A percentile compares a stretch with the other conserved stretches of the same genome.
phyloP scores from a whole-genome alignment of 2,329 filamentous ascomycete genomes.

The Venturia pyrina region DNA sequence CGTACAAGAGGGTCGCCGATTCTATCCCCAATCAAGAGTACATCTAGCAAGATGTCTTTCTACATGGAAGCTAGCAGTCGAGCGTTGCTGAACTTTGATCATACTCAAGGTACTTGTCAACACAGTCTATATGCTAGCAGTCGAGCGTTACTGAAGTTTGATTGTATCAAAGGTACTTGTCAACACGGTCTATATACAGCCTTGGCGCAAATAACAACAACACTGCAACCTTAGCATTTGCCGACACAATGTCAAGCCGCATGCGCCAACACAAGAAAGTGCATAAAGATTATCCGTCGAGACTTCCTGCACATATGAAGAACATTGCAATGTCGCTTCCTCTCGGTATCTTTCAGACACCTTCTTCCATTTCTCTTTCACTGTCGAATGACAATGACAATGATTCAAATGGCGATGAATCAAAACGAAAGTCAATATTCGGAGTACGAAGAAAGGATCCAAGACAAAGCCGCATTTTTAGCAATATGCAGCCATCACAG shows the following conservation, averaged over 20 bases:
- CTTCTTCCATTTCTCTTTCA: background rate
- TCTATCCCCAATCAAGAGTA: background rate
- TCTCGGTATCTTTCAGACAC: background rate
- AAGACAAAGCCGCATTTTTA: conserved; percentile 1
- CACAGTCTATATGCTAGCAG: background rate
- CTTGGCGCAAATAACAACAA: background rate
- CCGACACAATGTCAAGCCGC: background rate
- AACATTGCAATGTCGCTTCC: conserved; percentile 1
- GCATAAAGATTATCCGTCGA: background rate
- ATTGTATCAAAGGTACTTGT: too few species aligned
- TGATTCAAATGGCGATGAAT: background rate
- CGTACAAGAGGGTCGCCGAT: background rate
- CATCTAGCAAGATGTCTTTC: background rate
- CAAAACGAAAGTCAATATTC: background rate
- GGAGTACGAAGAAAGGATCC: background rate
- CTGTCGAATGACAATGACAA: background rate
- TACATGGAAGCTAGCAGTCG: background rate
- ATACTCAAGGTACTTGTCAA: too few species aligned
- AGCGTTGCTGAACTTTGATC: background rate
- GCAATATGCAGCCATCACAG: conserved; percentile 5
- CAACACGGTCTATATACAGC: background rate
- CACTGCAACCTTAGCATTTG: background rate
- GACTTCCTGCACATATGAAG: background rate
- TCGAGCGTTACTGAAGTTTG: background rate
- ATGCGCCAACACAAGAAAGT: background rate